Conservation (phyloP, 345 rosid genomes). For the Eucalyptus cloeziana region DNA sequence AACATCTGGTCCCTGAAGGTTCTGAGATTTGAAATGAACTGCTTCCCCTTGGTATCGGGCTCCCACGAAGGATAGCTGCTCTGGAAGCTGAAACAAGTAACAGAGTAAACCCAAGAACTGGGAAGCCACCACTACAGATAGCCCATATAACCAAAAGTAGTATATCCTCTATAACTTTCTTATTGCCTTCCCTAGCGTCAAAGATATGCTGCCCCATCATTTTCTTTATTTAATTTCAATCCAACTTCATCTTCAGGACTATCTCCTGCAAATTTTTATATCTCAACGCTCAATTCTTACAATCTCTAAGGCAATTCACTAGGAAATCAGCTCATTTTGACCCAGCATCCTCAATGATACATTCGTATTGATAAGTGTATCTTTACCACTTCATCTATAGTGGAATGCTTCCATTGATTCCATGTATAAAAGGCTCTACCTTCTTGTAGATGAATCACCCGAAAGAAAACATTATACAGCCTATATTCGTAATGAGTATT, state of each 20-base stretch:
- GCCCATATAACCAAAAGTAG: background rate
- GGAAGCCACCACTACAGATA: background rate
- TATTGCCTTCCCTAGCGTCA: background rate
- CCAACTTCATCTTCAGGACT: background rate
- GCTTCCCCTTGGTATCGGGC: slow-evolving; percentile 71
- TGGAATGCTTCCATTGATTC: background rate
- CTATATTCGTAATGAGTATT: background rate
- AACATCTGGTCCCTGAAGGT: slow-evolving; percentile 71
- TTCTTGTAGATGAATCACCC: background rate
- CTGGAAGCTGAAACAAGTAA: slow-evolving; percentile 52
- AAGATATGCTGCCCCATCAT: background rate
- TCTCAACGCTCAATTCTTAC: background rate
- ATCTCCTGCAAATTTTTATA: background rate
- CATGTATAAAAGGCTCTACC: background rate
- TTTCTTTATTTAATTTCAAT: background rate
- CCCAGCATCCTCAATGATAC: background rate
- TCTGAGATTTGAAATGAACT: slow-evolving; percentile 58
- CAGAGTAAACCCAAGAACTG: background rate
- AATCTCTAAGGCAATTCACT: background rate
- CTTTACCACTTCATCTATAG: background rate
- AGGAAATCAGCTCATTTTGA: background rate
- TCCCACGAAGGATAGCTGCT: slow-evolving; percentile 88
- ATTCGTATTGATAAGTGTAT: background rate
- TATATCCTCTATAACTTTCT: background rate
- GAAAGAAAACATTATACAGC: background rate